Conservation (phyloP, 345 rosid genomes). For the Microthlaspi erraticum region DNA sequence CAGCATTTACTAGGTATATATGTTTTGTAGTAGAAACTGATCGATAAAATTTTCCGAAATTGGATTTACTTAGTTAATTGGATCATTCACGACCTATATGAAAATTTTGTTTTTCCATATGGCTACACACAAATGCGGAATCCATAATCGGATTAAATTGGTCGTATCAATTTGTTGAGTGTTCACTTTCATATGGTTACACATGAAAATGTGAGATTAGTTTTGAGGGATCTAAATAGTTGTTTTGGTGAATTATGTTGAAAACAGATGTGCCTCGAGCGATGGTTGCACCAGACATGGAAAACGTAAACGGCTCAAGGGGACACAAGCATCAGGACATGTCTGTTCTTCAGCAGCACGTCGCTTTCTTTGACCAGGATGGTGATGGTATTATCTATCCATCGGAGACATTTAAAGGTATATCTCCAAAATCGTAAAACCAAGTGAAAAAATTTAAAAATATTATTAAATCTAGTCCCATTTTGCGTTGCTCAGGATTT, state of each 20-base stretch:
- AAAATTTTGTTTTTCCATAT: no score
- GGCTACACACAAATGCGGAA: no score
- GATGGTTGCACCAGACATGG: slow-evolving; percentile 61
- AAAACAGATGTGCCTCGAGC: slow-evolving; percentile 61
- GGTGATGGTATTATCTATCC: slow-evolving; percentile 69
- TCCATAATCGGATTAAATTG: no score
- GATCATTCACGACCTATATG: not conserved
- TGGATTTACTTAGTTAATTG: not conserved
- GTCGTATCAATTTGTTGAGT: not conserved
- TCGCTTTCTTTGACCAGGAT: slow-evolving; percentile 63
- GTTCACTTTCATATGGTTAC: not conserved
- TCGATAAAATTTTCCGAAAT: no score
- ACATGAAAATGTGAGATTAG: not conserved
- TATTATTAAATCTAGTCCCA: no score
- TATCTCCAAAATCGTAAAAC: not conserved
- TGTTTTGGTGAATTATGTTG: not conserved
- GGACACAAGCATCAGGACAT: slow-evolving; percentile 56
- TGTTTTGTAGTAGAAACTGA: not conserved
- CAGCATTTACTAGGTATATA: no score
- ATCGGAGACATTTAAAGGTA: slow-evolving; percentile 58
- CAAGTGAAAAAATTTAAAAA: not conserved
- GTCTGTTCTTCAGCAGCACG: slow-evolving; percentile 76
- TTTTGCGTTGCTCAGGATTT: slow-evolving; percentile 48
- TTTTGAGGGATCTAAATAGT: not conserved
- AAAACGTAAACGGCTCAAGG: slow-evolving; percentile 60